phyloP scores from a whole-genome alignment of 345 rosid species.

The Rhizophora mangle region DNA sequence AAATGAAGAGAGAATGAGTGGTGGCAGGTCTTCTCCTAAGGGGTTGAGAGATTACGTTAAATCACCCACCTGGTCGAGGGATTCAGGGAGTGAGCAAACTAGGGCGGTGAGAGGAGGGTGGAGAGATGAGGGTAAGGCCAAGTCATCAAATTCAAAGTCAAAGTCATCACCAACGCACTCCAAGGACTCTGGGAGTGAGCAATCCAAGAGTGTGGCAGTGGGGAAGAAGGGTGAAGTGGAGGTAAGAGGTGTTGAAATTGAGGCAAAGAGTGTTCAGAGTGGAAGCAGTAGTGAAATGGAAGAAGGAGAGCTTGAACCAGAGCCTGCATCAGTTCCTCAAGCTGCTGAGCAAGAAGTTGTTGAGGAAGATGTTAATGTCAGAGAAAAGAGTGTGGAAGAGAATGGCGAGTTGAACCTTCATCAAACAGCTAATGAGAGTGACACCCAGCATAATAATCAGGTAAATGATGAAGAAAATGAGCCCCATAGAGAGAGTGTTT shows the following conservation, averaged over 20 bases:
- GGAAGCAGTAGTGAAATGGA: constrained; percentile 88
- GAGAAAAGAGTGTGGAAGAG: constrained; percentile 19
- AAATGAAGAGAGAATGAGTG: constrained; percentile 22
- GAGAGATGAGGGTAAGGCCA: constrained; percentile 35
- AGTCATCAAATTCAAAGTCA: constrained; percentile 48
- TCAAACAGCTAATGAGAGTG: constrained; percentile 24
- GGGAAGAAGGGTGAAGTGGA: constrained; percentile 6
- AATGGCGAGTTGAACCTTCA: constrained; percentile 15
- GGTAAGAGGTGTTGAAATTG: constrained; percentile 24
- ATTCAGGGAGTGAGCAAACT: constrained; percentile 38
- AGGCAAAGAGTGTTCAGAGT: constrained; percentile 48
- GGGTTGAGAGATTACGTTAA: constrained; percentile 40
- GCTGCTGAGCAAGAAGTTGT: constrained; percentile 9
- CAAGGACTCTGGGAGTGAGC: constrained; percentile 83
- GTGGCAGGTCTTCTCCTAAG: constrained; percentile 28
- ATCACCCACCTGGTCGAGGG: constrained; percentile 57
- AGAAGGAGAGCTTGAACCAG: constrained; percentile 97
- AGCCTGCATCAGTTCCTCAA: constrained; percentile 27
- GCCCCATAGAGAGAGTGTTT: constrained; percentile 24
- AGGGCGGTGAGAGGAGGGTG: constrained; percentile 28
- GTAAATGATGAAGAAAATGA: constrained; percentile 19
- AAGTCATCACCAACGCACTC: constrained; percentile 75
- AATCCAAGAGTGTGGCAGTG: constrained; percentile 27
- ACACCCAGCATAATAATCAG: constrained; percentile 17
- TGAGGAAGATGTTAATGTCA: constrained; percentile 2